Conservation (phyloP, 169 alveolate genomes). For the Plasmodium billcollinsi region DNA sequence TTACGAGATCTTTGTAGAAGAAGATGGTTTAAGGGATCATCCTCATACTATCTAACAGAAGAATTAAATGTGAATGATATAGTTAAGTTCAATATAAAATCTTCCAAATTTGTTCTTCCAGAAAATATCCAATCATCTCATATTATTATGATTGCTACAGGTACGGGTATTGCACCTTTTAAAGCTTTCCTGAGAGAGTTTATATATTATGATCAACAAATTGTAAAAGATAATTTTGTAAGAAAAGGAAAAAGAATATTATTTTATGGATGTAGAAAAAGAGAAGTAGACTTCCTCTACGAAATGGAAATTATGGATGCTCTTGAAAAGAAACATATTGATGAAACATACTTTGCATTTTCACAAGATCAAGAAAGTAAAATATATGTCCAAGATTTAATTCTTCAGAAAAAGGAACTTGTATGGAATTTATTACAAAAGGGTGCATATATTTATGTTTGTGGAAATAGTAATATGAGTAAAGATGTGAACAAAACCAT, state of each 20-base stretch:
- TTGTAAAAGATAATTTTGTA: conserved; percentile 14
- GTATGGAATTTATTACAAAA: conserved; percentile 68
- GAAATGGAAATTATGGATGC: conserved; percentile 65
- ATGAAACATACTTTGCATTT: conserved; percentile 61
- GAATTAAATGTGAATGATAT: conserved; percentile 50
- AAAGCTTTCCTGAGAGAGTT: conserved; percentile 78
- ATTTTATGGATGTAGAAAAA: conserved; percentile 64
- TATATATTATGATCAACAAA: conserved; percentile 45
- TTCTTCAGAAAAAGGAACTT: conserved; percentile 50
- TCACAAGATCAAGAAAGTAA: conserved; percentile 64
- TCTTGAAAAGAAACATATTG: conserved; percentile 28
- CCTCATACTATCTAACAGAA: conserved; percentile 69
- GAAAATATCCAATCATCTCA: conserved; percentile 42
- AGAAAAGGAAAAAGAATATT: conserved; percentile 51
- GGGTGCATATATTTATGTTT: conserved; percentile 73
- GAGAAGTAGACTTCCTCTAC: conserved; percentile 63
- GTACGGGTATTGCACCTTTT: conserved; percentile 86
- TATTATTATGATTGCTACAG: conserved; percentile 84
- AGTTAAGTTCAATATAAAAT: conserved; percentile 39
- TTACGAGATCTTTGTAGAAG: conserved; percentile 49
- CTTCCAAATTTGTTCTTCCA: conserved; percentile 59
- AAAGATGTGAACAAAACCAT: conserved; percentile 62
- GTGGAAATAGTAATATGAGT: conserved; percentile 71
- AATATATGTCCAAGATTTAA: conserved; percentile 75
- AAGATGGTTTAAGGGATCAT: conserved; percentile 67